Evolutionary conservation across 164 flowering plant genomes (phyloP).

Genomic region (Cinnamomum chago): DNA sequence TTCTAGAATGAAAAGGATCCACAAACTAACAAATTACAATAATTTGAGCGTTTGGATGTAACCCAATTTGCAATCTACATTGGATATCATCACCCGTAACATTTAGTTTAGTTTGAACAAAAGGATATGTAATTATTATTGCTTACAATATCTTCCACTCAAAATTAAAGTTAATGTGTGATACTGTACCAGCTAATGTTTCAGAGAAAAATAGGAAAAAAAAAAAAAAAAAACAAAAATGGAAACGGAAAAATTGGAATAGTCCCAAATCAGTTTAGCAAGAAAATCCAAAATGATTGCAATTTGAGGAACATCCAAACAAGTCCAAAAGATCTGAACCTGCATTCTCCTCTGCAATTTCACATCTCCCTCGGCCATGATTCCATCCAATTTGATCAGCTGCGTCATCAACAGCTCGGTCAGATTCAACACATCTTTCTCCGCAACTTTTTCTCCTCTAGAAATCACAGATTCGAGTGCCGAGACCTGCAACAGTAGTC

Average conservation of each 20-base stretch:
- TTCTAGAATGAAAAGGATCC: neutral
- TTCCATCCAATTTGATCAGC: constrained; percentile 74
- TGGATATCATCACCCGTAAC: neutral
- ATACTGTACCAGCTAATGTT: neutral
- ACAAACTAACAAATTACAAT: neutral
- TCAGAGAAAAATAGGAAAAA: too few species aligned
- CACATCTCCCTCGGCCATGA: constrained; percentile 75
- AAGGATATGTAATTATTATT: too few species aligned
- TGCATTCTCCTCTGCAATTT: constrained; percentile 89
- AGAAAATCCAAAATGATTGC: neutral
- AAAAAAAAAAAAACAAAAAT: too few species aligned
- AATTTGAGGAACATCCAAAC: neutral
- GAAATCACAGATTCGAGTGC: constrained; percentile 60
- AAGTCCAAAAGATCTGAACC: constrained; percentile 32
- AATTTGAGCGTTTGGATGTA: neutral
- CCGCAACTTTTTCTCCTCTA: constrained; percentile 71
- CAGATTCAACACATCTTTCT: constrained; percentile 50
- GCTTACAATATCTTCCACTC: too few species aligned
- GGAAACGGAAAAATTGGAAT: neutral
- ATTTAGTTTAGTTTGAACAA: too few species aligned
- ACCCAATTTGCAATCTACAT: neutral
- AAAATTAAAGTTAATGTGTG: too few species aligned
- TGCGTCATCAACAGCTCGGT: constrained; percentile 87
- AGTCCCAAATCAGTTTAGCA: neutral
- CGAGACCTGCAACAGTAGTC: constrained; percentile 47